Conservation (phyloP, 345 rosid genomes). For the Camelina hispida region DNA sequence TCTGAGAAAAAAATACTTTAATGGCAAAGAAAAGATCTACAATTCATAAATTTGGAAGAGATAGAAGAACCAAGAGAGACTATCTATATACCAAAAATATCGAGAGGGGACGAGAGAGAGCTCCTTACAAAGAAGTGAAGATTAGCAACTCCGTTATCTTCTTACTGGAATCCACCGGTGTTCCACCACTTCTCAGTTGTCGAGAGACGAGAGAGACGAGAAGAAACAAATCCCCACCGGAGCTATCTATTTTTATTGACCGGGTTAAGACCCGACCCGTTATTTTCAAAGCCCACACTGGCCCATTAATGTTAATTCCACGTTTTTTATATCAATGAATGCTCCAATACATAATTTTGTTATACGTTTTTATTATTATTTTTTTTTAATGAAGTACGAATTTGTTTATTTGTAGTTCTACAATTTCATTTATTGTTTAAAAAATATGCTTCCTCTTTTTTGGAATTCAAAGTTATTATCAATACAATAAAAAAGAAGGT, state of each 20-base stretch:
- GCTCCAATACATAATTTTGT: neutral
- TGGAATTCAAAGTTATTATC: too few species aligned
- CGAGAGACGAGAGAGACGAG: neutral
- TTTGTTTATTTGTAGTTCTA: too few species aligned
- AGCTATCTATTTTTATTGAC: constrained; percentile 22
- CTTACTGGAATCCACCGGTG: constrained; percentile 13
- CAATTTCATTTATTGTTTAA: neutral
- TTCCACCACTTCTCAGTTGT: constrained; percentile 26
- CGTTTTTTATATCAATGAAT: neutral
- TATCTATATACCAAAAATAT: neutral
- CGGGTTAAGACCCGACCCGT: constrained; percentile 30
- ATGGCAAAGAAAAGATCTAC: constrained; percentile 19
- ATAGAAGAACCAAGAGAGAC: neutral
- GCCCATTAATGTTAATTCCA: constrained; percentile 23
- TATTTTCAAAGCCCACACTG: constrained; percentile 13
- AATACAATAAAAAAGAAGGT: too few species aligned
- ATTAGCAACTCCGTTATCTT: constrained; percentile 15
- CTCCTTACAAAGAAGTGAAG: constrained; percentile 18
- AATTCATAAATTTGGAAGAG: constrained; percentile 1
- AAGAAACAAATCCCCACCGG: neutral
- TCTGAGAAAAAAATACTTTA: neutral
- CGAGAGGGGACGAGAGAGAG: constrained; percentile 10
- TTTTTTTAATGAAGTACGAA: too few species aligned
- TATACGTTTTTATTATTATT: too few species aligned
- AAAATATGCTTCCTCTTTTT: too few species aligned